Percentiles rank a stretch among this genome's conserved stretches.
Evolutionary conservation across 257 asterid genomes (phyloP).

Genomic region (Penstemon eatonii): DNA sequence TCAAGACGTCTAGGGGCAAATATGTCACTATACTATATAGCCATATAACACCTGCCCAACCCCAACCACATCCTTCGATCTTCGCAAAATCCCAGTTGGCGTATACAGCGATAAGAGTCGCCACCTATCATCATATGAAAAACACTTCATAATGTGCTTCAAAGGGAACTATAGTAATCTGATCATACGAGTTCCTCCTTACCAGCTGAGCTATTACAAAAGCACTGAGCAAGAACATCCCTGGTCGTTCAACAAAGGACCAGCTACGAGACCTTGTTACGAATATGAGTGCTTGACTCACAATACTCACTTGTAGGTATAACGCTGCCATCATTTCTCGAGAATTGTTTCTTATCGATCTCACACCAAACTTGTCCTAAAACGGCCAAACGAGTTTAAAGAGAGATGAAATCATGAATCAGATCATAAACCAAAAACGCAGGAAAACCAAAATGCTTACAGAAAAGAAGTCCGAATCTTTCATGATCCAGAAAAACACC

Average conservation of each 20-base stretch:
- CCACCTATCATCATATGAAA: slow-evolving; percentile 46
- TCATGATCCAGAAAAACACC: slow-evolving; percentile 71
- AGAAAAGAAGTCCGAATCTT: slow-evolving; percentile 67
- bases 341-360: slow-evolving; percentile 46
- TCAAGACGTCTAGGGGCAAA: slow-evolving; percentile 75
- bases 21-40: slow-evolving; percentile 64
- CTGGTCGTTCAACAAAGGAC: slow-evolving; percentile 90
- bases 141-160: background rate
- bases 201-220: slow-evolving; percentile 86
- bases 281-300: slow-evolving; percentile 88
- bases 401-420: background rate
- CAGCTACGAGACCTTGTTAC: slow-evolving; percentile 95
- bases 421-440: background rate
- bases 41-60: slow-evolving; percentile 98
- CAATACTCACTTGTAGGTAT: slow-evolving; percentile 88
- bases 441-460: slow-evolving; percentile 36
- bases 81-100: slow-evolving; percentile 89
- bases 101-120: slow-evolving; percentile 83
- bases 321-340: slow-evolving; percentile 78
- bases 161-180: background rate
- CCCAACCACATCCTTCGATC: slow-evolving; percentile 89
- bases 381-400: background rate
- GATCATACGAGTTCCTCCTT: slow-evolving; percentile 19
- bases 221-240: slow-evolving; percentile 61
- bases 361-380: slow-evolving; percentile 70